These are phyloP conservation scores for Elaeis oleifera DNA, from an alignment of 202 grass and related monocot species.

Conservation along the genomic window DNA sequence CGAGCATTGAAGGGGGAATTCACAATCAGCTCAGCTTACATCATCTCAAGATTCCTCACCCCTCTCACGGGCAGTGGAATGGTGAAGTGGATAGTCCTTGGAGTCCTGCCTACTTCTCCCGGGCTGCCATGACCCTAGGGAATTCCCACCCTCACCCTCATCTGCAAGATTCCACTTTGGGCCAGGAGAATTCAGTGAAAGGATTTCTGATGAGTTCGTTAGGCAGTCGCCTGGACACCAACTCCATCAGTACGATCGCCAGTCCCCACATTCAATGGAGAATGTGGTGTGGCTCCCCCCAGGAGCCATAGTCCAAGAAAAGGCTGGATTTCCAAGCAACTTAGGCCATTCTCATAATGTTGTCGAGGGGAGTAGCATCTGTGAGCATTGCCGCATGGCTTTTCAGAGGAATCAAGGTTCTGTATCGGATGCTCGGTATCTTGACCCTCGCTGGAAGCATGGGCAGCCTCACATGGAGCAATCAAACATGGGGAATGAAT, in stretches of 20 bases:
- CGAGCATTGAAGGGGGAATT: constrained; percentile 41
- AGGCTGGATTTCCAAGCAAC: constrained; percentile 69
- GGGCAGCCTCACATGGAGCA: constrained; percentile 48
- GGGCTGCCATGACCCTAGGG: constrained; percentile 48
- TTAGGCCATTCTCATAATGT: constrained; percentile 45
- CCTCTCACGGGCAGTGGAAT: constrained; percentile 48
- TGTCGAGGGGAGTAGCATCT: constrained; percentile 47
- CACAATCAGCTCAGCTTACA: constrained; percentile 39
- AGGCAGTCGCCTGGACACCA: constrained; percentile 43
- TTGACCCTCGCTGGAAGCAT: constrained; percentile 47
- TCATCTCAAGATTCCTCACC: constrained; percentile 59
- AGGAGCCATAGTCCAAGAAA: constrained; percentile 58
- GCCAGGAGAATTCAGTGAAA: constrained; percentile 70
- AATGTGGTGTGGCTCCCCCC: constrained; percentile 63
- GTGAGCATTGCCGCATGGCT: constrained; percentile 47
- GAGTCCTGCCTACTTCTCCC: constrained; percentile 63
- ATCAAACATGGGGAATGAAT: constrained; percentile 37
- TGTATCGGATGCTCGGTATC: constrained; percentile 40
- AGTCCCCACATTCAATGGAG: constrained; percentile 45
- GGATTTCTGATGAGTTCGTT: constrained; percentile 42
- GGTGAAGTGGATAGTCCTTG: constrained; percentile 68
- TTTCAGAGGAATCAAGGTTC: constrained; percentile 50
- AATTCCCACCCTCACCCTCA: constrained; percentile 59
- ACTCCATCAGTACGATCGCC: constrained; percentile 40
- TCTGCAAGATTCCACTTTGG: constrained; percentile 55